phyloP scores from a whole-genome alignment of 116 monocot species.

The Papilionanthe hybrid region DNA sequence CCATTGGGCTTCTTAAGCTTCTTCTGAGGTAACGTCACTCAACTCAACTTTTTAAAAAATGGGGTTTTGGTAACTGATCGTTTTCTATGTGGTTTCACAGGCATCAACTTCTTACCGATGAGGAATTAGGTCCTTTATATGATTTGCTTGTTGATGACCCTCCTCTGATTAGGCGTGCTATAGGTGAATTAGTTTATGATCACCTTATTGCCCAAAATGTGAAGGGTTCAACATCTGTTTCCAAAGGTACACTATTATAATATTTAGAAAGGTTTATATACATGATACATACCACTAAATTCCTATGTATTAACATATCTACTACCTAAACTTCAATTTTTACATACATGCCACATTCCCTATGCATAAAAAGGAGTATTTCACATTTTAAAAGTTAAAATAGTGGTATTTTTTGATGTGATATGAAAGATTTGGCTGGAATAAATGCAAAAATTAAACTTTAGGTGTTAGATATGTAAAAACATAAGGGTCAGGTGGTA shows the following conservation, averaged over 20 bases:
- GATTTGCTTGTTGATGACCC: slow-evolving; percentile 98
- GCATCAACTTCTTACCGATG: slow-evolving; percentile 91
- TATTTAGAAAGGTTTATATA: neutral
- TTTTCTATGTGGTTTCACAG: slow-evolving; percentile 38
- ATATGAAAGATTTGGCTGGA: too few relatives aligned
- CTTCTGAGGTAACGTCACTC: slow-evolving; percentile 53
- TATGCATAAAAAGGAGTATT: too few relatives aligned
- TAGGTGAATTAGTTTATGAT: slow-evolving; percentile 96
- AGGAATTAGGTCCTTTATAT: slow-evolving; percentile 93
- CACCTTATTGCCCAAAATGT: slow-evolving; percentile 90
- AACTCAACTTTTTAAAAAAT: neutral
- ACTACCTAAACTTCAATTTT: too few relatives aligned
- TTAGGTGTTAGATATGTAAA: too few relatives aligned
- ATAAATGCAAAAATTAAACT: too few relatives aligned
- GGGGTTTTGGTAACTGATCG: neutral
- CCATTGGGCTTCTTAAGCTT: slow-evolving; percentile 88
- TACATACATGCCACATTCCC: too few relatives aligned
- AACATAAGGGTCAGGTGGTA: too few relatives aligned
- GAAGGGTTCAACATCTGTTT: slow-evolving; percentile 53
- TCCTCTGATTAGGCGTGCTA: slow-evolving; percentile 88
- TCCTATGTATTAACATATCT: too few relatives aligned
- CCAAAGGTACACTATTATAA: slow-evolving; percentile 28
- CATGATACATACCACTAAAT: too few relatives aligned
- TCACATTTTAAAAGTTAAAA: too few relatives aligned
- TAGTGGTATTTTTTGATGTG: too few relatives aligned